phyloP scores from a whole-genome alignment of 306 rosid genomes.

The Medicago ruthenica region DNA sequence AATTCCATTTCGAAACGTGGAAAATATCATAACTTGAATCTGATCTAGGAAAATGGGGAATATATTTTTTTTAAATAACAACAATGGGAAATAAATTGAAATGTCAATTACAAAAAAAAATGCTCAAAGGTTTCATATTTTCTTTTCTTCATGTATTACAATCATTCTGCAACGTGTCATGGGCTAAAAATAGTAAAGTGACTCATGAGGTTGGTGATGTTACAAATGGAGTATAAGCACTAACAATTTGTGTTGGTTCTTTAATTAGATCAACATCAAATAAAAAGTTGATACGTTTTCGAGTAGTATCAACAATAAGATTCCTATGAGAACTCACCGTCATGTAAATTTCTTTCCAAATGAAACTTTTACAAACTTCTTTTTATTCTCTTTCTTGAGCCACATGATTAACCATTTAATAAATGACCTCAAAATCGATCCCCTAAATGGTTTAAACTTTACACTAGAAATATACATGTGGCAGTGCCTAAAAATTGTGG shows the following conservation, averaged over 20 bases:
- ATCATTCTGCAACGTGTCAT: constrained; percentile 15
- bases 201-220: constrained; percentile 1
- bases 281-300: neutral
- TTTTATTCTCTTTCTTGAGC: constrained; percentile 23
- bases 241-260: neutral
- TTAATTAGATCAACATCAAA: neutral
- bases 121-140: neutral
- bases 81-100: neutral
- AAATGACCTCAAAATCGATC: neutral
- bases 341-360: neutral
- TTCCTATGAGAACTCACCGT: constrained; percentile 18
- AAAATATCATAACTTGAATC: neutral
- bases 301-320: constrained; percentile 11
- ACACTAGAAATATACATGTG: no score
- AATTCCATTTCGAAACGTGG: constrained; percentile 26
- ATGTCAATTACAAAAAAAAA: neutral
- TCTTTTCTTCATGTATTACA: neutral
- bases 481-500: no score
- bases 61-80: neutral
- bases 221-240: constrained; percentile 7
- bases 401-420: constrained; percentile 27
- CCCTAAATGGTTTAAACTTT: no score
- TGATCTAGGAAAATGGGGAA: constrained; percentile 9
- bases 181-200: constrained; percentile 13
- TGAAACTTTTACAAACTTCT: neutral